Evolutionary conservation across 441 rosid genomes (phyloP).

Genomic region (Erodium trifolium): DNA sequence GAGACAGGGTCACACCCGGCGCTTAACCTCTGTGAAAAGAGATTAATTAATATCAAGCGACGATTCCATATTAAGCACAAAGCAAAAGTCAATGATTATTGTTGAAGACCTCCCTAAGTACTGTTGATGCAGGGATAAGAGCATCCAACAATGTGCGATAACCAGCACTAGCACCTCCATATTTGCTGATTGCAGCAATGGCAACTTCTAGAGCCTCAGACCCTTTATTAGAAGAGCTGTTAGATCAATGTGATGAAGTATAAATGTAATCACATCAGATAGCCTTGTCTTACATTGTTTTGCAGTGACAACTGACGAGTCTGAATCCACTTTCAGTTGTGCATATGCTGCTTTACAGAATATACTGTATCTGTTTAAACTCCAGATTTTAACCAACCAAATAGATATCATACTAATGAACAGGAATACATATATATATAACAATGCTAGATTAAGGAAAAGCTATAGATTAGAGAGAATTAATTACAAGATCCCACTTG

Average conservation of each 20-base stretch:
- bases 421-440: neutral
- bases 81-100: constrained; percentile 7
- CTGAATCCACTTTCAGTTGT: constrained; percentile 46
- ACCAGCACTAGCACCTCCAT: constrained; percentile 90
- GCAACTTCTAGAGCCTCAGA: constrained; percentile 76
- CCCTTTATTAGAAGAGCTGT: constrained; percentile 46
- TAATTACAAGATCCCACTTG: constrained; percentile 93
- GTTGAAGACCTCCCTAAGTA: constrained; percentile 61
- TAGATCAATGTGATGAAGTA: constrained; percentile 6
- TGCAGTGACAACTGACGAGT: constrained; percentile 42
- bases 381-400: too few relatives aligned
- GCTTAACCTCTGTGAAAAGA: constrained; percentile 47
- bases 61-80: neutral
- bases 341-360: constrained; percentile 88
- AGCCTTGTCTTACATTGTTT: constrained; percentile 58
- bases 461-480: constrained; percentile 11
- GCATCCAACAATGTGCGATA: constrained; percentile 88
- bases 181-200: constrained; percentile 75
- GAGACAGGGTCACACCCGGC: constrained; percentile 68
- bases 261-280: constrained; percentile 10
- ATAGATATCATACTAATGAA: neutral
- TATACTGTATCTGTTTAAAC: constrained; percentile 51
- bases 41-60: constrained; percentile 16
- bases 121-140: constrained; percentile 75
- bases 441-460: constrained; percentile 14